Evolutionary conservation across 2,329 filamentous ascomycete genomes (phyloP), one percentile per base, ranked within the genome.

Genomic region (Cladorrhinum sp.): DNA sequence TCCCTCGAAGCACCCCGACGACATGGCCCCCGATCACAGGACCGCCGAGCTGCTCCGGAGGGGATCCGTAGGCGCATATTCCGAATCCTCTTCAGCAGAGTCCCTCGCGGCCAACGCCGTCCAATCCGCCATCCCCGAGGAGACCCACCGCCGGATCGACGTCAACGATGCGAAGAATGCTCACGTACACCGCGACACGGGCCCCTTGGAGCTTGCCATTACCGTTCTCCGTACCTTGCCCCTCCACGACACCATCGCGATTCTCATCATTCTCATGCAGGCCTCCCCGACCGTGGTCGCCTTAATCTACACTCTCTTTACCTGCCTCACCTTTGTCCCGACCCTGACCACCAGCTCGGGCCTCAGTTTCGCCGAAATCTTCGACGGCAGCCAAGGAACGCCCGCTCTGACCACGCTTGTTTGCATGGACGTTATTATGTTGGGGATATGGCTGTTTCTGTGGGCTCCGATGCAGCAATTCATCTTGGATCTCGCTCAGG

Each of bases 231-330:
- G 87, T 70, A 92, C 92, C 57, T 94, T 93, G 70, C 94, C 94
- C 58, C 86, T 96, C 72, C 90, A 92, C 78, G 94, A 98, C 78
- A 96, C 94, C 63, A 91, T 97, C 76, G 92, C 94, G 73, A 96
- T 98, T 71, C 86, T 98, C 74, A 96, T 97, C 76, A 90, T 97
- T 70, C 85, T 98, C 67, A 90, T 97, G 76, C 93, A 96, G 73
- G 86, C 97, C 9, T 93, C 94, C 28, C 91, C 93, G 21, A 88
- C 94, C 70, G 87, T 94, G 61, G 83, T 97, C 70, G 94, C 92
- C 65, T 82, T 92, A 74, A 91, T 96, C 70, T 96, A 97, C 76
- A 88, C 92, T 72, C 84, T 96, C 67, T 98, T 97, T 77, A 92
- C 94, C 67, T 88, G 92, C 66, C 84, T 97, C 72, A 97, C 93